Conservation (phyloP, 192 early-diverging fungal genomes). For the Coemansia guatemalensis region DNA sequence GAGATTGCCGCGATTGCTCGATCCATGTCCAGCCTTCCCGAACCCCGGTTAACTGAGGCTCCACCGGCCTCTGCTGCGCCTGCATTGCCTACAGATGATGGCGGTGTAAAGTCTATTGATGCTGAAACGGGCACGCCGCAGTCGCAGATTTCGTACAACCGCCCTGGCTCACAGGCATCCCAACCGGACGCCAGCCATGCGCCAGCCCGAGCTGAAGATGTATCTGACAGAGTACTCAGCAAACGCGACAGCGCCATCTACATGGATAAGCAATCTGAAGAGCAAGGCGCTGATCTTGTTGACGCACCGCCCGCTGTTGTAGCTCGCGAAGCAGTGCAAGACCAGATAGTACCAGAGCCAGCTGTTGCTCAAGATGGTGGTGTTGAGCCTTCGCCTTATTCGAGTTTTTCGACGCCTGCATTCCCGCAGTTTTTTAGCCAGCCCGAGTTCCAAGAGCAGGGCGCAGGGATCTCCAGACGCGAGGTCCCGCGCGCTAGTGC, state of each 20-base stretch:
- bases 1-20: conserved; percentile 12
- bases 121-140: conserved; percentile 23
- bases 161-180: conserved; percentile 36
- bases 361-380: conserved; percentile 3
- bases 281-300: conserved; percentile 4
- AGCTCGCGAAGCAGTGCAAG: background rate
- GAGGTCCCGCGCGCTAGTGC: conserved; percentile 35
- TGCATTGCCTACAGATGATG: background rate
- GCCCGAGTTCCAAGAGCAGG: conserved; percentile 21
- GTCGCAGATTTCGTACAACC: conserved; percentile 45
- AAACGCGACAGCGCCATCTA: conserved; percentile 48
- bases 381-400: conserved; percentile 15
- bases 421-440: conserved; percentile 51
- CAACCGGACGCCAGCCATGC: conserved; percentile 8
- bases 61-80: background rate
- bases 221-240: conserved; percentile 6
- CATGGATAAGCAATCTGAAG: conserved; percentile 26
- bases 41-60: background rate
- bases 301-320: background rate
- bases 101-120: background rate
- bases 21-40: conserved; percentile 9
- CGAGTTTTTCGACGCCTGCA: conserved; percentile 39
- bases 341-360: conserved; percentile 10
- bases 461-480: conserved; percentile 18
- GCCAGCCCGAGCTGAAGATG: conserved; percentile 7